Percentiles rank a stretch among this genome's conserved stretches.
Conservation (phyloP, 2,329 filamentous ascomycete species). For the Sarocladiaceae sp. region DNA sequence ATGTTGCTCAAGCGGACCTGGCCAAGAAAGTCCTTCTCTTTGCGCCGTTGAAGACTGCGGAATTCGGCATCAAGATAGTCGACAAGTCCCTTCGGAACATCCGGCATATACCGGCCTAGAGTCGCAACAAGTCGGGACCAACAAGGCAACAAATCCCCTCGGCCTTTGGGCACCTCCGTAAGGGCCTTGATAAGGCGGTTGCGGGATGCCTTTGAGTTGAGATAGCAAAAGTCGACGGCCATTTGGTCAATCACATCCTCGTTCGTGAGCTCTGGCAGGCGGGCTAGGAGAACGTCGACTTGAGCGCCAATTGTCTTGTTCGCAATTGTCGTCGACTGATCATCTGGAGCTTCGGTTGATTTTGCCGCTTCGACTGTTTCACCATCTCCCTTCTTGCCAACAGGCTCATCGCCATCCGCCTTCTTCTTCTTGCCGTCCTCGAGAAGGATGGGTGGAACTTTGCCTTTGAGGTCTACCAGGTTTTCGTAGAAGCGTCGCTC, state of each 20-base stretch:
- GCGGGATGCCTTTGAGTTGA: slow-evolving; percentile 96
- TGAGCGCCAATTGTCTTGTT: slow-evolving; percentile 98
- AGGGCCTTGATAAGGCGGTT: slow-evolving; percentile 90
- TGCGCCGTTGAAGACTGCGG: slow-evolving; percentile 89
- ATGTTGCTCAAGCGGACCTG: slow-evolving; percentile 92
- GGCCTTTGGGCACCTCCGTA: slow-evolving; percentile 90
- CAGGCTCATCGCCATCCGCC: slow-evolving; percentile 69
- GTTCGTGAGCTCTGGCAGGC: slow-evolving; percentile 83
- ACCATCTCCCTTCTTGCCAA: slow-evolving; percentile 58
- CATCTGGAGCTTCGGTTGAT: slow-evolving; percentile 52
- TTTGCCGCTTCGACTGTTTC: slow-evolving; percentile 44
- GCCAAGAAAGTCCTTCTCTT: slow-evolving; percentile 94
- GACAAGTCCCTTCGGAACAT: slow-evolving; percentile 87
- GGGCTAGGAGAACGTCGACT: slow-evolving; percentile 81
- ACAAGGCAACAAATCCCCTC: slow-evolving; percentile 80
- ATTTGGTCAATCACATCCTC: slow-evolving; percentile 90
- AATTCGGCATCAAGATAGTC: slow-evolving; percentile 95
- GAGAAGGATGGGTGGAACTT: slow-evolving; percentile 86
- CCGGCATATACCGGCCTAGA: slow-evolving; percentile 86
- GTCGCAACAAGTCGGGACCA: slow-evolving; percentile 94
- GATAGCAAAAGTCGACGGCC: slow-evolving; percentile 93
- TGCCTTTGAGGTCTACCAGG: slow-evolving; percentile 87
- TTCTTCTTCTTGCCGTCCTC: slow-evolving; percentile 97
- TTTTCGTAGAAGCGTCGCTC: slow-evolving; percentile 98
- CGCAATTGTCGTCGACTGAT: slow-evolving; percentile 86